A percentile compares a stretch with the other conserved stretches of the same genome.
Conservation (phyloP, 768 basidiomycete genomes). For the Suillus tomentosus region DNA sequence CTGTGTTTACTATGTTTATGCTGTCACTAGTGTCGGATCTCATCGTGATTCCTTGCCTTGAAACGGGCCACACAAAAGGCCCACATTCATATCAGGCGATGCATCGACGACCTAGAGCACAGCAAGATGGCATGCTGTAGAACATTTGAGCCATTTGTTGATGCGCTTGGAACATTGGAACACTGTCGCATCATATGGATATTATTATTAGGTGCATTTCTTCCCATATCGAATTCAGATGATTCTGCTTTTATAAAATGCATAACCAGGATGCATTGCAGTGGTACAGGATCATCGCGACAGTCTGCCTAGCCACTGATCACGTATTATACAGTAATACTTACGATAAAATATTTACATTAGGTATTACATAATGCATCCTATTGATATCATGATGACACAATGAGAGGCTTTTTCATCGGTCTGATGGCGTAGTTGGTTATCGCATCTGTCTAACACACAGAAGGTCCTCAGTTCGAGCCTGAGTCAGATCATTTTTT, state of each 20-base stretch:
- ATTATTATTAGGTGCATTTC: background rate
- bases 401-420: background rate
- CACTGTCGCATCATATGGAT: too few species aligned
- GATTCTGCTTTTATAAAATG: background rate
- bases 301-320: background rate
- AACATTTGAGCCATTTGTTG: too few species aligned
- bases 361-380: background rate
- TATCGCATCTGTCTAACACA: conserved; percentile 75
- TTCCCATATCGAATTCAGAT: background rate
- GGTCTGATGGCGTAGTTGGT: conserved; percentile 63
- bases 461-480: conserved; percentile 67
- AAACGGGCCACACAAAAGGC: too few species aligned
- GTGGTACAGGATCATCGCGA: background rate
- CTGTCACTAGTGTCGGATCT: too few species aligned
- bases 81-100: too few species aligned
- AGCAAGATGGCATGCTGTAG: too few species aligned
- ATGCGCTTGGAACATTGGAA: too few species aligned
- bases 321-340: too few species aligned
- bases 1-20: too few species aligned
- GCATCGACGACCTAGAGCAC: too few species aligned
- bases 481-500: conserved; percentile 42
- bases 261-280: background rate
- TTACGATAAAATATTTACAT: background rate
- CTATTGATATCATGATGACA: background rate
- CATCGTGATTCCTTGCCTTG: too few species aligned